Conservation (phyloP, 148 eudicot species). For the Chenopodium suecicum region DNA sequence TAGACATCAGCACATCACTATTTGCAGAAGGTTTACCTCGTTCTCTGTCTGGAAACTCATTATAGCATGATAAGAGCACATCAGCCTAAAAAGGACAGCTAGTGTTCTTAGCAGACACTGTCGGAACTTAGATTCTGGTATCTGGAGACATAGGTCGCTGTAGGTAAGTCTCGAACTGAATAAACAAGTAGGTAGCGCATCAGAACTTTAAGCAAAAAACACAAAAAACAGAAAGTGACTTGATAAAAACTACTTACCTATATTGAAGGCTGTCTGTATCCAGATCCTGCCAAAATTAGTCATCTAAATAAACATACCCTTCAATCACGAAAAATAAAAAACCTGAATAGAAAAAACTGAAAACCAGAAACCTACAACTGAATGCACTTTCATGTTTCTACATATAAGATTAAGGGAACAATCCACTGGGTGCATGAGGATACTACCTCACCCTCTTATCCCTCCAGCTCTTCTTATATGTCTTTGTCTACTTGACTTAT, state of each 20-base stretch:
- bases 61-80: constrained; percentile 82
- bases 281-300: constrained; percentile 60
- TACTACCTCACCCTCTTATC: neutral
- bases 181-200: constrained; percentile 28
- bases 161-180: constrained; percentile 76
- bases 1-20: neutral
- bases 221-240: constrained; percentile 17
- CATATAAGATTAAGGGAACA: neutral
- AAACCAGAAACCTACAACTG: constrained; percentile 11
- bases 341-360: constrained; percentile 16
- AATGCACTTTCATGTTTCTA: neutral
- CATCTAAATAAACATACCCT: constrained; percentile 29
- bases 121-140: constrained; percentile 95
- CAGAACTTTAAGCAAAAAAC: constrained; percentile 21
- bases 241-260: constrained; percentile 39
- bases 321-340: constrained; percentile 10
- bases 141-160: constrained; percentile 84
- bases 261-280: constrained; percentile 43
- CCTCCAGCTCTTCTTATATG: constrained; percentile 1
- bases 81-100: constrained; percentile 74
- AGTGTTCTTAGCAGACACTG: constrained; percentile 77
- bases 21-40: constrained; percentile 41
- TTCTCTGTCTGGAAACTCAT: constrained; percentile 74
- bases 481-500: too few species aligned
- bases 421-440: neutral